These are phyloP conservation scores for Neonectria neomacrospora DNA, from an alignment of 2,329 filamentous ascomycete genomes.

Conservation along the genomic window DNA sequence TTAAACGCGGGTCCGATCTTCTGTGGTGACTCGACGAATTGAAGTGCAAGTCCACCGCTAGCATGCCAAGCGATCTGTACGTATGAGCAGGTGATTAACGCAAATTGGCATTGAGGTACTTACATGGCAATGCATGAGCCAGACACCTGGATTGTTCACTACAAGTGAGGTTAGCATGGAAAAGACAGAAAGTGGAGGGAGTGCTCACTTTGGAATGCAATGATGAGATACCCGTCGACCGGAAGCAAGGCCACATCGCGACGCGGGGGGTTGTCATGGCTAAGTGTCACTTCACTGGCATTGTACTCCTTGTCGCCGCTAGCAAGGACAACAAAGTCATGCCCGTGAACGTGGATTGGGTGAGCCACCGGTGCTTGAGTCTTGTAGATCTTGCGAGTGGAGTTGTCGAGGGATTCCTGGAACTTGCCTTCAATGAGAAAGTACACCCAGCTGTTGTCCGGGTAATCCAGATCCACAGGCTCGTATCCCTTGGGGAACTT, in stretches of 20 bases:
- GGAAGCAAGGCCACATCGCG: slow-evolving; percentile 20
- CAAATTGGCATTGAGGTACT: background rate
- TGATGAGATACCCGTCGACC: slow-evolving; percentile 19
- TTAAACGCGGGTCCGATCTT: slow-evolving; percentile 13
- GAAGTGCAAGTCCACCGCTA: slow-evolving; percentile 14
- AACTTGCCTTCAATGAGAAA: slow-evolving; percentile 21
- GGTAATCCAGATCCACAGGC: slow-evolving; percentile 6
- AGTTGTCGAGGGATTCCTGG: slow-evolving; percentile 4
- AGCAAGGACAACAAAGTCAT: slow-evolving; percentile 40
- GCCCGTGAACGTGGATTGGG: slow-evolving; percentile 43
- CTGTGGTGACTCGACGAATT: slow-evolving; percentile 12
- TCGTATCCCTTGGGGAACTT: slow-evolving; percentile 18
- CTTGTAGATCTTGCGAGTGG: slow-evolving; percentile 13
- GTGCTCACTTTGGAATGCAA: slow-evolving; percentile 12
- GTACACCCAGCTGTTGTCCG: slow-evolving; percentile 7
- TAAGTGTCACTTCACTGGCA: slow-evolving; percentile 21
- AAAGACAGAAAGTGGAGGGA: background rate
- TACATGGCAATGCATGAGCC: slow-evolving; percentile 24
- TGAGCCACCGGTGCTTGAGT: slow-evolving; percentile 23
- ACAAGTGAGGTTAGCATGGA: background rate
- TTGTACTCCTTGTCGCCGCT: slow-evolving; percentile 31
- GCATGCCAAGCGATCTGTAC: slow-evolving; percentile 19
- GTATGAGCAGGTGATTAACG: background rate
- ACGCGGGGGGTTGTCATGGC: slow-evolving; percentile 18
- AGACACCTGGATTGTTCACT: slow-evolving; percentile 17